Conservation (phyloP, 352 stramenopile species). For the Phytopythium boreale region DNA sequence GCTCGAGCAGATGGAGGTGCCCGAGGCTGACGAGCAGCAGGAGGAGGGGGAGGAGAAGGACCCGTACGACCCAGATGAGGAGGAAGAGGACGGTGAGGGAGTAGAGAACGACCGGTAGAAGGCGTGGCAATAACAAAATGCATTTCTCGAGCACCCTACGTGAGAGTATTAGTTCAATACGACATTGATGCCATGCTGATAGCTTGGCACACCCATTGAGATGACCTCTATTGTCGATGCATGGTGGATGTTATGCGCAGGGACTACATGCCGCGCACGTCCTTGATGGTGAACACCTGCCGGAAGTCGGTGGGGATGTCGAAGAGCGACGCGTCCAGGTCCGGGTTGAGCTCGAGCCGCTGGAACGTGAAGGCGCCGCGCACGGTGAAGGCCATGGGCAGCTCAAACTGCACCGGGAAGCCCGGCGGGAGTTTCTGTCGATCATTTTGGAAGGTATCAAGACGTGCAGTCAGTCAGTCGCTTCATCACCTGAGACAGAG, state of each 20-base stretch:
- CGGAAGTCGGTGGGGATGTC: constrained; percentile 49
- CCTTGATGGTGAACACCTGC: constrained; percentile 54
- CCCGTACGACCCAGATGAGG: not conserved
- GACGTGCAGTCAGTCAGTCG: not conserved
- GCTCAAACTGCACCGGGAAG: constrained; percentile 78
- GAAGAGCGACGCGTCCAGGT: constrained; percentile 53
- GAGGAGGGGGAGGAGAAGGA: not conserved
- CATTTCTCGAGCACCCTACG: not conserved
- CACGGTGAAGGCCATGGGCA: constrained; percentile 83
- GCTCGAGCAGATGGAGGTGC: not conserved
- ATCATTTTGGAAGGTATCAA: too few relatives aligned
- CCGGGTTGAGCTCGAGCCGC: constrained; percentile 48
- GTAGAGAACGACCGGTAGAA: not conserved
- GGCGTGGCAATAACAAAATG: not conserved
- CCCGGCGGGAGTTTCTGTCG: constrained; percentile 71
- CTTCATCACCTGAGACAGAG: not conserved
- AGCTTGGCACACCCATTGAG: too few relatives aligned
- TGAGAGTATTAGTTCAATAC: too few relatives aligned
- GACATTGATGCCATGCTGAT: too few relatives aligned
- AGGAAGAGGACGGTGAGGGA: not conserved
- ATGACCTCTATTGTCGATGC: too few relatives aligned
- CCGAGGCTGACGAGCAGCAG: not conserved
- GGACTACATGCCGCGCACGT: constrained; percentile 25
- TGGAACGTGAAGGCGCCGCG: constrained; percentile 82
- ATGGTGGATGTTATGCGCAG: too few relatives aligned